A percentile compares a stretch with the other conserved stretches of the same genome.
phyloP scores from a whole-genome alignment of 2,329 filamentous ascomycete genomes.

The Aspergillus glaucus region DNA sequence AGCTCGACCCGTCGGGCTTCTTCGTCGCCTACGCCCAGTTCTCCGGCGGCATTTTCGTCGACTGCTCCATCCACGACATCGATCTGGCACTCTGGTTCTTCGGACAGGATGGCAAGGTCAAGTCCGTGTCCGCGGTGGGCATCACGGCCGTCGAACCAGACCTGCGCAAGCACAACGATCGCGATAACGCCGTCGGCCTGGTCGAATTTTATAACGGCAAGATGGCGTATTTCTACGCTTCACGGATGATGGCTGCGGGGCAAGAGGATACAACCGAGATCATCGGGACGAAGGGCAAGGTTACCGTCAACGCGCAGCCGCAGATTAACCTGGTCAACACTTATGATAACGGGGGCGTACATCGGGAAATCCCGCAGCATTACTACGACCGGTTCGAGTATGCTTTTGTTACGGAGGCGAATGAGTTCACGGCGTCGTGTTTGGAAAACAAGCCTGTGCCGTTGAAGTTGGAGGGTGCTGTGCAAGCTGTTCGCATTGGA shows the following conservation, averaged over 20 bases:
- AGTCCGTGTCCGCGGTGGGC: conserved; percentile 51
- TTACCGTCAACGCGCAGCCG: conserved; percentile 57
- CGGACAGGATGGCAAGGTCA: conserved; percentile 48
- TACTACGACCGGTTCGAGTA: conserved; percentile 61
- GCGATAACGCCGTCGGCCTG: conserved; percentile 58
- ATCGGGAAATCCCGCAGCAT: conserved; percentile 54
- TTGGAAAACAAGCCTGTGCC: conserved; percentile 52
- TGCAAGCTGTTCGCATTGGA: conserved; percentile 54
- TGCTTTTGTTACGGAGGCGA: conserved; percentile 59
- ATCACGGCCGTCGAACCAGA: conserved; percentile 56
- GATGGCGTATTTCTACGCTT: conserved; percentile 59
- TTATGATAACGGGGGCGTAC: conserved; percentile 49
- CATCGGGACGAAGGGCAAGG: conserved; percentile 60
- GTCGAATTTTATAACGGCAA: conserved; percentile 60
- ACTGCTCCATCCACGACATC: conserved; percentile 66
- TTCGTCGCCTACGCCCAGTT: conserved; percentile 62
- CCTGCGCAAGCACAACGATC: conserved; percentile 52
- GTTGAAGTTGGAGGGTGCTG: conserved; percentile 52
- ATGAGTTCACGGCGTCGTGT: conserved; percentile 57
- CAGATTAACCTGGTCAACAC: conserved; percentile 51
- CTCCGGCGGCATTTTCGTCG: conserved; percentile 63
- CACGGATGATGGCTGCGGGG: conserved; percentile 61
- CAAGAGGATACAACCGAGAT: conserved; percentile 64
- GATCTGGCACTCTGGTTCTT: conserved; percentile 61
- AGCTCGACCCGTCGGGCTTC: conserved; percentile 58